Percentiles rank a stretch among this genome's conserved stretches.
phyloP scores from a whole-genome alignment of 1,139 yeast species.

The Casaregolazyma suthepensis region DNA sequence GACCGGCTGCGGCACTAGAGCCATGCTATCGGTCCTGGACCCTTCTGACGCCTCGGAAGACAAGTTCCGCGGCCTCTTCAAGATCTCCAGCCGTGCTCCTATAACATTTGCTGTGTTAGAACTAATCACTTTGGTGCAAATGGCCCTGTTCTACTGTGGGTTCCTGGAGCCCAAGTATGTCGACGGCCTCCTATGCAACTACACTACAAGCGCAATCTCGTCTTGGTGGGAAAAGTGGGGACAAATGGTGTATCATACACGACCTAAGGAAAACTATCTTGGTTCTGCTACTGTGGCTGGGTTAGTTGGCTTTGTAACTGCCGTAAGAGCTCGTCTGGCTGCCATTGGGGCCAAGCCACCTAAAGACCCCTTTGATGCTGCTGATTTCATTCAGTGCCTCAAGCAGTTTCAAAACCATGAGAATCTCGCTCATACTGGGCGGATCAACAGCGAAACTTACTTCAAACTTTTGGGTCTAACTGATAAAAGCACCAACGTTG shows the following conservation, averaged over 20 bases:
- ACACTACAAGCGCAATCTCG: constrained; percentile 63
- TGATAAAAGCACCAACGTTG: constrained; percentile 43
- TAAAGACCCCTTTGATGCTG: constrained; percentile 80
- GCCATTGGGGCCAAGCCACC: constrained; percentile 62
- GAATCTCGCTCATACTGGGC: constrained; percentile 50
- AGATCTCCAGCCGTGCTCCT: constrained; percentile 48
- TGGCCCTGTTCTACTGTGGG: constrained; percentile 70
- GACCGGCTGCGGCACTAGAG: constrained; percentile 78
- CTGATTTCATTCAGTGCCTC: constrained; percentile 54
- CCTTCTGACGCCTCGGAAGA: constrained; percentile 78
- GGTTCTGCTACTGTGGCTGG: constrained; percentile 66
- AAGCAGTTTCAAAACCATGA: constrained; percentile 64
- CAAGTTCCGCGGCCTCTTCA: constrained; percentile 73
- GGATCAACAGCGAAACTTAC: constrained; percentile 58
- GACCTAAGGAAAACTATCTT: constrained; percentile 50
- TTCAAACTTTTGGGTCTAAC: constrained; percentile 56
- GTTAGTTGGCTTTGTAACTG: constrained; percentile 58
- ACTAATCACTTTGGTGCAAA: constrained; percentile 66
- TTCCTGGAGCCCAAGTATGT: constrained; percentile 61
- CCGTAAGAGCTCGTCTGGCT: constrained; percentile 60
- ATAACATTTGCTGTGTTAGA: constrained; percentile 67
- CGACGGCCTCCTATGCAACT: constrained; percentile 78
- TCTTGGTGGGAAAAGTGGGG: constrained; percentile 86
- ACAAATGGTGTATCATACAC: constrained; percentile 47
- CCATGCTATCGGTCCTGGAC: constrained; percentile 58